phyloP scores from a whole-genome alignment of 768 basidiomycete species.

The Phylloporus sp. region DNA sequence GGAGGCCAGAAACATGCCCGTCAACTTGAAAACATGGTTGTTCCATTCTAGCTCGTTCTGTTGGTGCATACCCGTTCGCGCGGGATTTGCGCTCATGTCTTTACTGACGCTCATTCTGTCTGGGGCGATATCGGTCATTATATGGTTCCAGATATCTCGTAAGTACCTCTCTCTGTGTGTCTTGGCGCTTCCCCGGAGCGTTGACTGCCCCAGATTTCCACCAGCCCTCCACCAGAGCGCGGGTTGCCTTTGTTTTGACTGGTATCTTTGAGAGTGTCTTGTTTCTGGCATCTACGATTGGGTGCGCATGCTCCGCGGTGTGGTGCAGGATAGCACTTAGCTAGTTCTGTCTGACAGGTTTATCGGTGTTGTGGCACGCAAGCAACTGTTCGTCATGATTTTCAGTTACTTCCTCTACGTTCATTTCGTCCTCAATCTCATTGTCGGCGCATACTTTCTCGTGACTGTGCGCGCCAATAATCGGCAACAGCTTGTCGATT shows the following conservation, averaged over 20 bases:
- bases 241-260: conserved; percentile 42
- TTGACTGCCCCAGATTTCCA: conserved; percentile 29
- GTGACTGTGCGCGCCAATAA: conserved; percentile 45
- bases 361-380: conserved; percentile 57
- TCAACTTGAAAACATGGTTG: conserved; percentile 42
- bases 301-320: conserved; percentile 34
- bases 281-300: conserved; percentile 49
- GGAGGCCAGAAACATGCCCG: conserved; percentile 30
- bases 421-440: conserved; percentile 53
- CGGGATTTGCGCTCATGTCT: conserved; percentile 55
- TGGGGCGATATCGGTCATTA: conserved; percentile 45
- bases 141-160: conserved; percentile 65
- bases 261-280: conserved; percentile 52
- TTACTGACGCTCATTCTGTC: conserved; percentile 49
- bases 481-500: conserved; percentile 35
- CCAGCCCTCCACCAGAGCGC: conserved; percentile 28
- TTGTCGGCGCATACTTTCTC: conserved; percentile 48
- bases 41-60: conserved; percentile 54
- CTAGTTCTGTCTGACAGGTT: conserved; percentile 37
- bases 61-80: conserved; percentile 57
- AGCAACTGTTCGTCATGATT: conserved; percentile 52
- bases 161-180: conserved; percentile 20
- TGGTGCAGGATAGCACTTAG: neutral
- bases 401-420: conserved; percentile 54
- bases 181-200: neutral